Evolutionary conservation across 169 alveolate genomes (phyloP).

Genomic region (Neospora caninum): DNA sequence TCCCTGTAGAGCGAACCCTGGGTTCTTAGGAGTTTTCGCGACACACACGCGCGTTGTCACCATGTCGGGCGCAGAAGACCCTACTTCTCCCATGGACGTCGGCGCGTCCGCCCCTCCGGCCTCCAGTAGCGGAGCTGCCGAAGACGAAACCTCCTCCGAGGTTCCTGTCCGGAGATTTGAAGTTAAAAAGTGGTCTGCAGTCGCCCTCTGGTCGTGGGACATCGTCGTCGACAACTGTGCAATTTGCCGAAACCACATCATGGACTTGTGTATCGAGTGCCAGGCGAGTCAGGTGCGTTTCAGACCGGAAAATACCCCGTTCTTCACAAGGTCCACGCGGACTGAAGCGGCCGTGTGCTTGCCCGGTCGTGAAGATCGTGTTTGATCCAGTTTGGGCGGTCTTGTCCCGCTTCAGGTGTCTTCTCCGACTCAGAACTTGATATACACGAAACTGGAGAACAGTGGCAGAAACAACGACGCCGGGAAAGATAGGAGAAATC

Average conservation of each 20-base stretch:
- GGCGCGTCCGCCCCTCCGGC: not conserved
- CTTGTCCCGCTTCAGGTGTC: too few species aligned
- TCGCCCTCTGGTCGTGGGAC: constrained; percentile 99
- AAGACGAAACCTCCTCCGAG: not conserved
- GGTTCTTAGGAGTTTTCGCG: not conserved
- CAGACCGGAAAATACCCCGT: not conserved
- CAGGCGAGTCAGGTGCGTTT: constrained; percentile 56
- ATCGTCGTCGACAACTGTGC: constrained; percentile 99
- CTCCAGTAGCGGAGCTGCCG: constrained; percentile 21
- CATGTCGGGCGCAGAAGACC: constrained; percentile 21
- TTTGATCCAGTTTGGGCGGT: too few species aligned
- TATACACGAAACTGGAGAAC: too few species aligned
- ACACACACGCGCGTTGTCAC: not conserved
- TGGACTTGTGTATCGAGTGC: constrained; percentile 93
- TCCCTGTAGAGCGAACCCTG: not conserved
- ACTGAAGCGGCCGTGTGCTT: too few species aligned
- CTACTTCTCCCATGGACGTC: constrained; percentile 7
- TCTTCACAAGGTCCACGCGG: too few species aligned
- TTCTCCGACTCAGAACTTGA: too few species aligned
- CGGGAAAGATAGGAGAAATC: too few species aligned
- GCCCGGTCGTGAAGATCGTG: too few species aligned
- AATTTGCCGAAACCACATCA: constrained; percentile 97
- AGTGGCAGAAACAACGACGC: too few species aligned
- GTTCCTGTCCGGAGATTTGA: constrained; percentile 69
- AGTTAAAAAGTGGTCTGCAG: constrained; percentile 96